Base-by-base conservation (phyloP, 2,329 filamentous ascomycete species). In the Fusarium sp. region DNA sequence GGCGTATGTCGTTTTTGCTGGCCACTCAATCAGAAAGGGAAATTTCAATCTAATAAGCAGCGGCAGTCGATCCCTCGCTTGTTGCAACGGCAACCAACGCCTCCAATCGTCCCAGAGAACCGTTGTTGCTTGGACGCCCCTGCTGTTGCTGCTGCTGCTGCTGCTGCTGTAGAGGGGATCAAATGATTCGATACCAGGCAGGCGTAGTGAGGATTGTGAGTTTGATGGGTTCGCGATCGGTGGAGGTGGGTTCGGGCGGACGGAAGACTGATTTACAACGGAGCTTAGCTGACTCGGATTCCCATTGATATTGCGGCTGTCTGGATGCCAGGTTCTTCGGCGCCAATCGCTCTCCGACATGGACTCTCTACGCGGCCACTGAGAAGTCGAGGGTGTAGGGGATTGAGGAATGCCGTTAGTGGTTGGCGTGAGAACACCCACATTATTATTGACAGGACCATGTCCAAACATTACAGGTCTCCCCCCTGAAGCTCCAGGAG, bases 171-270 rank as follows among this genome's bases (percentile, higher is more conserved):
- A 90, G 23, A 92, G 83, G 56, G 92, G 90, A 74, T 95, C 93
- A 72, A 97, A 97, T 17, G 93, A 96, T 76, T 97, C 93, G 69
- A 97, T 97, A 15, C 94, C 94, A 1, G 94, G 94, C 15, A 97
- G 84, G 39, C 93, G 88, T 15, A 93, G 82, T 6, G 84, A 80
- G 8, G 84, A 86, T 71, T 90, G 88, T 74, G 78, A 83, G 77
- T 79, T 88, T 37, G 77, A 76, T 7, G 77, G 81, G 56, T 77
- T 83, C 39, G 78, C 81, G 32, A 82, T 79, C 69, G 77, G 86
- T 75, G 78, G 87, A 76, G 75, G 85, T 74, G 81, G 86, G 79
- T 74, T 87, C 73, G 76, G 88, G 76, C 80, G 87, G 79, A 81
- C 85, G 67, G 82, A 88, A 75, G 78, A 88, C 73, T 92, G 88